phyloP scores from a whole-genome alignment of 1,284 basidiomycete genomes.

The Hemileia vastatrix region DNA sequence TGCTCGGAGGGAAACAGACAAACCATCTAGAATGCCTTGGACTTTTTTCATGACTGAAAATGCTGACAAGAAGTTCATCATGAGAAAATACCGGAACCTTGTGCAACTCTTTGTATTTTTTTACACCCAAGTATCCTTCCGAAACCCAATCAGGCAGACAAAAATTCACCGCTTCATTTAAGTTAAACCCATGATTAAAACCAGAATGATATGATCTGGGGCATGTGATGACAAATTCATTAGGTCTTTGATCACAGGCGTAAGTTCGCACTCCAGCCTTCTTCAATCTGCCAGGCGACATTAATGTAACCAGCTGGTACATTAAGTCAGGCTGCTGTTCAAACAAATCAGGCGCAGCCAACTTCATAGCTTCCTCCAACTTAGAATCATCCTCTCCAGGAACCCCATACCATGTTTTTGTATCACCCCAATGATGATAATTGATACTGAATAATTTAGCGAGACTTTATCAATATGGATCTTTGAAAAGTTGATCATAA shows the following conservation, averaged over 20 bases:
- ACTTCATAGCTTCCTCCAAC: conserved; percentile 90
- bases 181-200: conserved; percentile 96
- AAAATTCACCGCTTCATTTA: conserved; percentile 99
- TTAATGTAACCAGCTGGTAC: conserved; percentile 94
- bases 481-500: not conserved
- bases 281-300: conserved; percentile 80
- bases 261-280: conserved; percentile 87
- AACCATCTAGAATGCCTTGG: conserved; percentile 83
- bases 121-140: conserved; percentile 73
- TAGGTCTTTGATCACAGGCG: conserved; percentile 90
- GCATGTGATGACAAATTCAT: conserved; percentile 88
- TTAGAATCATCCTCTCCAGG: conserved; percentile 87
- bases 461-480: not conserved
- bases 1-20: not conserved
- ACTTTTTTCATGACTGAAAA: conserved; percentile 83
- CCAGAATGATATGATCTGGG: conserved; percentile 98
- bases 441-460: conserved; percentile 29
- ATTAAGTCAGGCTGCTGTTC: conserved; percentile 93
- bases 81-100: conserved; percentile 97
- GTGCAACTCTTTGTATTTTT: conserved; percentile 70
- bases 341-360: conserved; percentile 95
- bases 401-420: conserved; percentile 99
- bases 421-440: conserved; percentile 80
- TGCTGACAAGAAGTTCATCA: conserved; percentile 89
- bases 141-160: conserved; percentile 91